phyloP scores from a whole-genome alignment of 1,284 basidiomycete species.

The Cerioporus squamosus region DNA sequence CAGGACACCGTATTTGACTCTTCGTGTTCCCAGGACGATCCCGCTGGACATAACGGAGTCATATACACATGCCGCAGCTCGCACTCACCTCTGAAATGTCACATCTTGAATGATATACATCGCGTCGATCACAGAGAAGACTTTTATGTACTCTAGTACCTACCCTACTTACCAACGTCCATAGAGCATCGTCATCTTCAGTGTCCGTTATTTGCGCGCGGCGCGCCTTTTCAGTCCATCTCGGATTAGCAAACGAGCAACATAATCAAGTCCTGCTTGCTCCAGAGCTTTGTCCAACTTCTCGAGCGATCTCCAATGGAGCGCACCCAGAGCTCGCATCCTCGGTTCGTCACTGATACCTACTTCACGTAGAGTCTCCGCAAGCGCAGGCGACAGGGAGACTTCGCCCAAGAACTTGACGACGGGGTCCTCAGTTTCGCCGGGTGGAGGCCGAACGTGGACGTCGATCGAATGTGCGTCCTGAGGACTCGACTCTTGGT shows the following conservation, averaged over 20 bases:
- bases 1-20: too few relatives aligned
- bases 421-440: neutral
- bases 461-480: neutral
- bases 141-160: too few relatives aligned
- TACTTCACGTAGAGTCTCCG: neutral
- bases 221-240: neutral
- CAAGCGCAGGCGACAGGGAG: neutral
- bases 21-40: too few relatives aligned
- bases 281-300: neutral
- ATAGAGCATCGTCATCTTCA: too few relatives aligned
- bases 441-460: too few relatives aligned
- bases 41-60: too few relatives aligned
- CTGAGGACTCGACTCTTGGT: too few relatives aligned
- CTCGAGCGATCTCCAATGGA: neutral
- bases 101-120: too few relatives aligned
- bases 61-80: too few relatives aligned
- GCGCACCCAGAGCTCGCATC: neutral
- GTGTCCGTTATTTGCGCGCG: neutral
- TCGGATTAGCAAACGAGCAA: neutral
- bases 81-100: too few relatives aligned
- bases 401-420: neutral
- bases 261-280: neutral
- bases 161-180: too few relatives aligned
- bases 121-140: too few relatives aligned
- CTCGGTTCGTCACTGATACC: slow-evolving; percentile 1